These are phyloP conservation scores for Westerdykella sp. DNA, from an alignment of 2,329 filamentous ascomycete species.

Conservation along the genomic window DNA sequence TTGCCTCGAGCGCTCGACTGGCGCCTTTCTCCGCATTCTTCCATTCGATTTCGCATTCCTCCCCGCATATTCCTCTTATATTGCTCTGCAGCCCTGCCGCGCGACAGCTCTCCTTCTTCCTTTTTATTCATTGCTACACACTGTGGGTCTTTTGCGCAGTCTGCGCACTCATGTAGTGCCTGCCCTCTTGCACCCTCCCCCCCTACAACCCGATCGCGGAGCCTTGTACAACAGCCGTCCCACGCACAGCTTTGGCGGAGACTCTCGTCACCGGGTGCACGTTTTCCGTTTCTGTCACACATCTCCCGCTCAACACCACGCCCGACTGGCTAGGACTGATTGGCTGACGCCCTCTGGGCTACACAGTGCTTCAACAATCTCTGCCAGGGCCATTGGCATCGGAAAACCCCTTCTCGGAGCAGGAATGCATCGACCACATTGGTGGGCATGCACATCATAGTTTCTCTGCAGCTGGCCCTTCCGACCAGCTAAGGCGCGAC, in stretches of 20 bases:
- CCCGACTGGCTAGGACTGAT: conserved; percentile 23
- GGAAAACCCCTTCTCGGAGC: conserved; percentile 42
- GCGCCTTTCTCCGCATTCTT: conserved; percentile 36
- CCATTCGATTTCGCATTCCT: conserved; percentile 26
- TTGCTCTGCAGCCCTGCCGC: conserved; percentile 23
- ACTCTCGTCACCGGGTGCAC: conserved; percentile 27
- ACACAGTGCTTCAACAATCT: conserved; percentile 41
- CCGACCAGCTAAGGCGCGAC: conserved; percentile 49
- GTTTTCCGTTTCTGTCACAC: conserved; percentile 36
- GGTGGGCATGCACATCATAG: conserved; percentile 42
- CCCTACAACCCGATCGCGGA: conserved; percentile 31
- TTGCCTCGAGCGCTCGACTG: conserved; percentile 24
- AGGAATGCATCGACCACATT: conserved; percentile 43
- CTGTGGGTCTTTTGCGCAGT: conserved; percentile 21
- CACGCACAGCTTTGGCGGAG: conserved; percentile 22
- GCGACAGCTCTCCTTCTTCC: conserved; percentile 11
- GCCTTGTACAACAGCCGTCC: conserved; percentile 30
- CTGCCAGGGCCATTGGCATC: conserved; percentile 33
- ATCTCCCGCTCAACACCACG: conserved; percentile 25
- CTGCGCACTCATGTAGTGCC: conserved; percentile 30
- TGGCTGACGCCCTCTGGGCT: conserved; percentile 37
- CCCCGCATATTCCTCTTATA: conserved; percentile 22
- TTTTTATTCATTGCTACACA: conserved; percentile 26
- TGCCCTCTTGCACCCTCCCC: conserved; percentile 27
- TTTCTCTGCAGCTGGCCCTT: conserved; percentile 38